These are phyloP conservation scores for Paradendryphiella salina DNA, from an alignment of 2,329 filamentous ascomycete genomes.

Conservation along the genomic window DNA sequence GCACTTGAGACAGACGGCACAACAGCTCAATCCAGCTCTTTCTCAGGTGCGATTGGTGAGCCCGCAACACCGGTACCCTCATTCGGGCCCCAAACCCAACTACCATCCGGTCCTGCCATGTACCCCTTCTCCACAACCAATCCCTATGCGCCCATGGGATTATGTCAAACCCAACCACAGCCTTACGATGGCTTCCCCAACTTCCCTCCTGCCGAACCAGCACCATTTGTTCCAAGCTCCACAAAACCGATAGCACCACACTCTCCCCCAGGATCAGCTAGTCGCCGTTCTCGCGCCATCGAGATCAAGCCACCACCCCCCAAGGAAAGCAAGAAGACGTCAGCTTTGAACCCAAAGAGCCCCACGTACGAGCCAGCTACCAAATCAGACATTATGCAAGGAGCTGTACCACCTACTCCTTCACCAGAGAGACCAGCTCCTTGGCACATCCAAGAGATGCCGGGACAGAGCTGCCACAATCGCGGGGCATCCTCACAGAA, in stretches of 20 bases:
- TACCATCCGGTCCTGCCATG: slow-evolving; percentile 28
- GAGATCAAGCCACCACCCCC: slow-evolving; percentile 48
- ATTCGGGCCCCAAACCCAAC: slow-evolving; percentile 34
- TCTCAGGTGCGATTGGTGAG: slow-evolving; percentile 13
- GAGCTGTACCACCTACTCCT: slow-evolving; percentile 34
- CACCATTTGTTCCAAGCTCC: slow-evolving; percentile 26
- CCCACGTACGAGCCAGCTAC: slow-evolving; percentile 46
- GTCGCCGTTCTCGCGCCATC: slow-evolving; percentile 47
- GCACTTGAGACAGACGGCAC: slow-evolving; percentile 27
- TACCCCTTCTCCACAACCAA: slow-evolving; percentile 29
- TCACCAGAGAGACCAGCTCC: slow-evolving; percentile 40
- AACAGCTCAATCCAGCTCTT: slow-evolving; percentile 12
- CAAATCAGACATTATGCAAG: slow-evolving; percentile 18
- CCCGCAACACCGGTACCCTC: slow-evolving; percentile 17
- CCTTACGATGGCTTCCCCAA: slow-evolving; percentile 25
- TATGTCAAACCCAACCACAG: slow-evolving; percentile 29
- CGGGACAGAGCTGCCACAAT: slow-evolving; percentile 19
- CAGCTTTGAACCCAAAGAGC: slow-evolving; percentile 46
- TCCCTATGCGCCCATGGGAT: slow-evolving; percentile 33
- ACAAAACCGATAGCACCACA: slow-evolving; percentile 18
- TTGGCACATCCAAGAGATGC: slow-evolving; percentile 31
- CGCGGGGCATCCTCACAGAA: slow-evolving; percentile 34
- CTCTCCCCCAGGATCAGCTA: slow-evolving; percentile 40
- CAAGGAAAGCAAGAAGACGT: slow-evolving; percentile 34
- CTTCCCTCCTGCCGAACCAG: slow-evolving; percentile 25